Conservation (phyloP, 78 protist species). For the Goniomonas avonlea region DNA sequence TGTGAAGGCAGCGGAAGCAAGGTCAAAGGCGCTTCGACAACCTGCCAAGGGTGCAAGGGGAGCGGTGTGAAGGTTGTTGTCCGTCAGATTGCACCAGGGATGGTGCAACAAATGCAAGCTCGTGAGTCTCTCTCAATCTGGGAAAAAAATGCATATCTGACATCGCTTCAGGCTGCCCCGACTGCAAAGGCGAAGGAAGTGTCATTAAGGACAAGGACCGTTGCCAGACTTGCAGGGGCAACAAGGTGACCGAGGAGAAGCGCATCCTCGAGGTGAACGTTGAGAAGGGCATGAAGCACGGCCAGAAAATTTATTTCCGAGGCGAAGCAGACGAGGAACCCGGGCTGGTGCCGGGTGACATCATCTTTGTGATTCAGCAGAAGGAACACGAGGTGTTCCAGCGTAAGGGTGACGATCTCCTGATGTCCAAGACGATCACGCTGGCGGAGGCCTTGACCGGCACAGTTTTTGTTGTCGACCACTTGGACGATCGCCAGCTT, state of each 20-base stretch:
- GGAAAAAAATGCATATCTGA: no score
- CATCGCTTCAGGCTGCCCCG: background rate
- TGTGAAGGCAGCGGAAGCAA: conserved; percentile 46
- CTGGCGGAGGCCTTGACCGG: conserved; percentile 71
- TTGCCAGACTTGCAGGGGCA: conserved; percentile 63
- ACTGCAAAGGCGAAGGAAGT: background rate
- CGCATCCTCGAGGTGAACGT: conserved; percentile 80
- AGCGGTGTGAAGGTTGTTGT: conserved; percentile 53
- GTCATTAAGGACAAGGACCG: background rate
- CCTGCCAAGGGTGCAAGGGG: conserved; percentile 77
- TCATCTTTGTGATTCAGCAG: conserved; percentile 75
- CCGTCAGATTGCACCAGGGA: conserved; percentile 44
- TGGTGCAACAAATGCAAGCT: conserved; percentile 16
- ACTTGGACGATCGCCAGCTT: conserved; percentile 80
- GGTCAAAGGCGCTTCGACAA: background rate
- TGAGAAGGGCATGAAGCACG: conserved; percentile 83
- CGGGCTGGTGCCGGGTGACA: conserved; percentile 82
- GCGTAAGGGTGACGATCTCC: conserved; percentile 73
- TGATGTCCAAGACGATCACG: conserved; percentile 47
- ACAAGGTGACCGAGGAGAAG: conserved; percentile 62
- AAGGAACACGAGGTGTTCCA: conserved; percentile 74
- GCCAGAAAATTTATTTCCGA: conserved; percentile 69
- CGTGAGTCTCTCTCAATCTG: no score
- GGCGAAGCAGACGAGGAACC: conserved; percentile 91
- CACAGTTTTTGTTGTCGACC: conserved; percentile 37